Percentiles rank a stretch among this genome's conserved stretches.
Evolutionary conservation across 805 yeast genomes (phyloP).

Genomic region (Lachancea fermentati): DNA sequence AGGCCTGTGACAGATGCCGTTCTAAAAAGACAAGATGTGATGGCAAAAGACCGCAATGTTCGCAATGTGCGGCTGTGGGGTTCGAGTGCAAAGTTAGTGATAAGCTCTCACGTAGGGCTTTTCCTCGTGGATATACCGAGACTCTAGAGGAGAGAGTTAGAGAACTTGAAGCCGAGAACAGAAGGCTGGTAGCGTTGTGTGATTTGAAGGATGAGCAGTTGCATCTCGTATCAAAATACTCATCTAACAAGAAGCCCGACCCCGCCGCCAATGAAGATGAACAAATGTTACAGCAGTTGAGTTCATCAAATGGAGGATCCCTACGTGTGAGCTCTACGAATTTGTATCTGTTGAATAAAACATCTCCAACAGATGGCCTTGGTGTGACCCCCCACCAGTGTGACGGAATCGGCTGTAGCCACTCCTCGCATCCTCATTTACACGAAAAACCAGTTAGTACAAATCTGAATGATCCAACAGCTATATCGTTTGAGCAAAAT

Average conservation of each 20-base stretch:
- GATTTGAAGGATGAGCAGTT: constrained; percentile 29
- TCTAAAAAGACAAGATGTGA: constrained; percentile 40
- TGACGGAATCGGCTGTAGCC: constrained; percentile 6
- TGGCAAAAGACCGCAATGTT: constrained; percentile 68
- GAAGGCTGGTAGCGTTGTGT: constrained; percentile 49
- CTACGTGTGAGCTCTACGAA: constrained; percentile 33
- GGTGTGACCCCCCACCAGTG: constrained; percentile 1
- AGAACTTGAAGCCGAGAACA: constrained; percentile 76
- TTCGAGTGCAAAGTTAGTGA: constrained; percentile 86
- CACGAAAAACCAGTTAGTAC: constrained; percentile 27
- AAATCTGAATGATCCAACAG: constrained; percentile 24
- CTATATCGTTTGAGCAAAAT: constrained; percentile 51
- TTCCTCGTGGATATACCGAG: constrained; percentile 90
- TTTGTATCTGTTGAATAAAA: constrained; percentile 29
- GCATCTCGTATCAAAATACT: constrained; percentile 19
- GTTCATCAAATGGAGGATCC: constrained; percentile 20
- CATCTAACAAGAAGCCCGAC: constrained; percentile 12
- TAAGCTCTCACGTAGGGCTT: constrained; percentile 76
- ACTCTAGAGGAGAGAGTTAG: constrained; percentile 83
- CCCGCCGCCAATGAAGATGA: constrained; percentile 14
- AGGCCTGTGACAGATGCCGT: constrained; percentile 87
- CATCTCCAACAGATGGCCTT: constrained; percentile 7
- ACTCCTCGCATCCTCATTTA: constrained; percentile 12
- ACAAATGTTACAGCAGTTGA: constrained; percentile 19
- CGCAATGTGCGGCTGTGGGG: constrained; percentile 79